Evolutionary conservation across 2,329 filamentous ascomycete genomes (phyloP).

Genomic region (Coniosporium tulheliwenetii): DNA sequence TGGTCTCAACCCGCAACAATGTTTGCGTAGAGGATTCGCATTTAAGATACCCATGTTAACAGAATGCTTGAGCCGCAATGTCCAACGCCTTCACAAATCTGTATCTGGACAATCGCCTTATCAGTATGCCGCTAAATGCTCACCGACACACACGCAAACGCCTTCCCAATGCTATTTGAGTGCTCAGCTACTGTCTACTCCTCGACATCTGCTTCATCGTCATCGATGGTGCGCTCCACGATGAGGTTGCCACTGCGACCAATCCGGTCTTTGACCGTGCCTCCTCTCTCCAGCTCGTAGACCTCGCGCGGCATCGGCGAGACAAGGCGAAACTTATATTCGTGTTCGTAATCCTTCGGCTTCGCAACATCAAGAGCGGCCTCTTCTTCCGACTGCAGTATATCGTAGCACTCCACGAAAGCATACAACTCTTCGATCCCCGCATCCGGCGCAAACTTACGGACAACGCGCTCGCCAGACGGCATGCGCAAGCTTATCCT

Average conservation of each 20-base stretch:
- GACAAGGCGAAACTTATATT: slow-evolving; percentile 74
- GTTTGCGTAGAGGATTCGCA: too few species aligned
- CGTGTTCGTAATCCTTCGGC: slow-evolving; percentile 59
- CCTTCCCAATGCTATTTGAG: too few species aligned
- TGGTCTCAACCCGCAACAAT: too few species aligned
- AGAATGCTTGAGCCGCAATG: too few species aligned
- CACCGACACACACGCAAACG: too few species aligned
- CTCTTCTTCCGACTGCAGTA: slow-evolving; percentile 31
- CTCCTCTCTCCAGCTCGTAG: slow-evolving; percentile 51
- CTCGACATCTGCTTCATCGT: slow-evolving; percentile 38
- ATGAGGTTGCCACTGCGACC: slow-evolving; percentile 78
- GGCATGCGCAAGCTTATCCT: slow-evolving; percentile 49
- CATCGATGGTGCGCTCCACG: slow-evolving; percentile 52
- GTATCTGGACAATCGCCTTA: too few species aligned
- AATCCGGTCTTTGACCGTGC: slow-evolving; percentile 55
- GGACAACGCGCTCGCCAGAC: slow-evolving; percentile 58
- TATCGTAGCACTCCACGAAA: slow-evolving; percentile 81
- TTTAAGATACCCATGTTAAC: too few species aligned
- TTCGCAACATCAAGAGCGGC: slow-evolving; percentile 19
- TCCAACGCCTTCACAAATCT: too few species aligned
- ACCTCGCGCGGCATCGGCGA: slow-evolving; percentile 73
- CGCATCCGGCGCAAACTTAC: slow-evolving; percentile 55
- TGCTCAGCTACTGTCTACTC: neutral
- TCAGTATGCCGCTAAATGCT: too few species aligned
- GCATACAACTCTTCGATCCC: slow-evolving; percentile 83